These are phyloP conservation scores for Passiflora organensis DNA, from an alignment of 345 rosid species.

Conservation along the genomic window DNA sequence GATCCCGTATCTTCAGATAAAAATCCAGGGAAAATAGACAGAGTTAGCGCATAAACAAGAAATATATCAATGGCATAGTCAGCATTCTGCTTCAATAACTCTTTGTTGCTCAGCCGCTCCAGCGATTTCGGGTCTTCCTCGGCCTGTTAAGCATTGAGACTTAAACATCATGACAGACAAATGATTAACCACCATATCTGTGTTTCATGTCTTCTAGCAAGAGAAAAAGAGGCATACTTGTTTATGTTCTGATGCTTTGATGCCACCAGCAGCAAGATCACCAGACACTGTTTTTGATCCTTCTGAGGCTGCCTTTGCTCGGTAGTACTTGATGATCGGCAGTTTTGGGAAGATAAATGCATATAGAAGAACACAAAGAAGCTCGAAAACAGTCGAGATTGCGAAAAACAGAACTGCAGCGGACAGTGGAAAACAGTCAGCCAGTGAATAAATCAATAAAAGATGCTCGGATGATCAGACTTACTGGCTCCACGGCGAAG, in stretches of 20 bases:
- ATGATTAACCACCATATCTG: too few species aligned
- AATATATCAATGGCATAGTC: slow-evolving; percentile 58
- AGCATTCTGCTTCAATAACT: slow-evolving; percentile 44
- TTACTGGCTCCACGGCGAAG: slow-evolving; percentile 82
- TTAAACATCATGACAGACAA: too few species aligned
- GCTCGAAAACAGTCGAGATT: slow-evolving; percentile 51
- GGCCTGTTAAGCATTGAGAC: too few species aligned
- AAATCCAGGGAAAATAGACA: slow-evolving; percentile 87
- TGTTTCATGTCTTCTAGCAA: not conserved
- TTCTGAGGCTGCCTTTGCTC: slow-evolving; percentile 77
- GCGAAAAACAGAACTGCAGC: slow-evolving; percentile 58
- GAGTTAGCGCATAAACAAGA: slow-evolving; percentile 51
- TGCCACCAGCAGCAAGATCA: slow-evolving; percentile 78
- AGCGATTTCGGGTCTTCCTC: slow-evolving; percentile 25
- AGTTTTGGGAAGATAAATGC: slow-evolving; percentile 55
- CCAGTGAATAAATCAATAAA: not conserved
- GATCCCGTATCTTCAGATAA: slow-evolving; percentile 76
- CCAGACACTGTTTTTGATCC: slow-evolving; percentile 80
- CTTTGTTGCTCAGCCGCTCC: slow-evolving; percentile 45
- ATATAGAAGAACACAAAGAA: slow-evolving; percentile 60
- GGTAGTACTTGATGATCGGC: slow-evolving; percentile 73
- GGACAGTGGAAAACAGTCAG: not conserved
- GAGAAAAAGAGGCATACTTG: slow-evolving; percentile 16
- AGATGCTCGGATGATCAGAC: slow-evolving; percentile 16
- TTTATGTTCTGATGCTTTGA: slow-evolving; percentile 24